Evolutionary conservation across 2,329 filamentous ascomycete genomes (phyloP), one percentile per base, ranked within the genome.

Genomic region (Exophiala mesophila): DNA sequence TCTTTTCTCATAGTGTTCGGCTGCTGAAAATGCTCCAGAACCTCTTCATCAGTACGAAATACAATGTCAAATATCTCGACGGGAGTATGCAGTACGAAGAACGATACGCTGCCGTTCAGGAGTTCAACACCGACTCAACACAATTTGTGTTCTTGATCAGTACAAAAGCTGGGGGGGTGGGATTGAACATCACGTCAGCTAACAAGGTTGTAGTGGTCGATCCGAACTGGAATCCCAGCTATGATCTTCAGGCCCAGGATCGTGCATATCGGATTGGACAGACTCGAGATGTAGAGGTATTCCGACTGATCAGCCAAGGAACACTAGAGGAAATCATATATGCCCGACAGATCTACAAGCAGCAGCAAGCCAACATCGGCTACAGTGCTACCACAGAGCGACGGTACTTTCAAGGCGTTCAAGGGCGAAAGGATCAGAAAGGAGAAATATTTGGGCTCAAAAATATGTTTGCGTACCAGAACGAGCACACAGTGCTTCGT

Each of bases 191-290:
- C 59, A 95, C 90, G 0, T 92, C 88, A 2, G 92, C 92, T 1
- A 98, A 98, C 66, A 97, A 97, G 65, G 92, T 98, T 0, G 90
- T 98, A 29, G 87, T 98, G 24, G 82, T 97, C 35, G 92, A 97
- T 60, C 92, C 92, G 0, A 92, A 97, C 57, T 98, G 92, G 92
- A 98, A 98, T 54, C 92, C 92, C 0, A 79, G 87, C 2, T 90
- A 92, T 54, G 92, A 98, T 57, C 74, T 97, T 1, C 92, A 98
- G 63, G 92, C 92, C 0, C 92, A 98, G 64, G 92, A 98, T 59
- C 80, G 92, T 38, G 92, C 92, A 2, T 97, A 98, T 61, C 83
- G 92, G 38, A 97, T 98, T 50, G 92, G 92, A 0, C 92, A 98
- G 64, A 80, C 78, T 0, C 77, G 92, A 15, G 88, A 97, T 58